Evolutionary conservation across 2,329 filamentous ascomycete genomes (phyloP).

Genomic region (Dactylellina parvicollis): DNA sequence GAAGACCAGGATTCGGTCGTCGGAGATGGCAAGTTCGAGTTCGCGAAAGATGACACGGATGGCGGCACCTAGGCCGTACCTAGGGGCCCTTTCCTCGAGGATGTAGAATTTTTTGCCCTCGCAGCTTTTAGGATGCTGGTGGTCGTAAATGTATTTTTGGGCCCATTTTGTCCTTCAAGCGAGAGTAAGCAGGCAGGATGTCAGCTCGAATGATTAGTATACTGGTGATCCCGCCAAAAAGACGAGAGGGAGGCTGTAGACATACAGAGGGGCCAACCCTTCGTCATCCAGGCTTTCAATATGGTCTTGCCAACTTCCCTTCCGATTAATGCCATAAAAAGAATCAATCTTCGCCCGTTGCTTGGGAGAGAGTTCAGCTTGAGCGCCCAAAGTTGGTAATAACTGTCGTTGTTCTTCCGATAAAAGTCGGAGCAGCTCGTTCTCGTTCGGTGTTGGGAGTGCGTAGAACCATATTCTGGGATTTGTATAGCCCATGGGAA

Average conservation of each 20-base stretch:
- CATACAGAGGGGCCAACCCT: constrained; percentile 42
- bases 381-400: constrained; percentile 1
- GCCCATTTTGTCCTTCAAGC: constrained; percentile 46
- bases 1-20: constrained; percentile 32
- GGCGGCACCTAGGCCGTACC: constrained; percentile 37
- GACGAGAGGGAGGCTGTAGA: neutral
- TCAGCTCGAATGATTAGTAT: neutral
- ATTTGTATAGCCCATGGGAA: constrained; percentile 36
- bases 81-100: constrained; percentile 4
- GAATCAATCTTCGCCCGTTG: constrained; percentile 23
- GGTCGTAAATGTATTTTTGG: constrained; percentile 46
- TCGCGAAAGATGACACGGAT: constrained; percentile 39
- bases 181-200: neutral
- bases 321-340: constrained; percentile 45
- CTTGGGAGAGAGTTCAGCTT: constrained; percentile 22
- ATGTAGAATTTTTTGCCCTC: constrained; percentile 49
- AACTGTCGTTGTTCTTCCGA: constrained; percentile 11
- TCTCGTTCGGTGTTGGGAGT: constrained; percentile 10
- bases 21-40: constrained; percentile 28
- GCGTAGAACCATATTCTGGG: constrained; percentile 26
- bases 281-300: constrained; percentile 40
- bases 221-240: neutral
- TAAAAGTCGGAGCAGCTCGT: constrained; percentile 2
- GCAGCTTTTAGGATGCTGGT: constrained; percentile 38
- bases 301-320: constrained; percentile 39